These are phyloP conservation scores for Codiaeum variegatum DNA, from an alignment of 441 rosid genomes.

Conservation along the genomic window DNA sequence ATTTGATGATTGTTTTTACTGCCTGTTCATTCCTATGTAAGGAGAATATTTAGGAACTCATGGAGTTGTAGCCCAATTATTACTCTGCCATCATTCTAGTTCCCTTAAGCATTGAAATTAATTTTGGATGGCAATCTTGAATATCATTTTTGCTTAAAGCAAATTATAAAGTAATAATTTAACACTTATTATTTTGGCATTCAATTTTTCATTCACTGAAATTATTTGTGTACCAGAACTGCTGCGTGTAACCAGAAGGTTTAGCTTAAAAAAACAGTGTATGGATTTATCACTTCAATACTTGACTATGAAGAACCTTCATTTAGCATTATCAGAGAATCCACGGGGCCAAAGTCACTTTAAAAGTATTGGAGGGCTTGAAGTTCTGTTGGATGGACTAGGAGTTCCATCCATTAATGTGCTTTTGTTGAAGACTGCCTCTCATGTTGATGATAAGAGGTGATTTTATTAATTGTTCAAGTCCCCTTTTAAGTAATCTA, in stretches of 20 bases:
- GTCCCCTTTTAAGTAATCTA: background rate
- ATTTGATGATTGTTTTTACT: background rate
- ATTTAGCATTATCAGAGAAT: conserved; percentile 51
- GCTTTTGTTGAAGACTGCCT: conserved; percentile 32
- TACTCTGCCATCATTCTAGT: background rate
- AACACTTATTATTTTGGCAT: background rate
- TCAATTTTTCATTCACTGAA: background rate
- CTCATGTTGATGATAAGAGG: conserved; percentile 42
- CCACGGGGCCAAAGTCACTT: conserved; percentile 82
- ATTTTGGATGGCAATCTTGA: background rate
- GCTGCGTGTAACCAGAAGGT: conserved; percentile 70
- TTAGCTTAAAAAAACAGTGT: conserved; percentile 62
- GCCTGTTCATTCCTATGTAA: background rate
- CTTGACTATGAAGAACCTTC: conserved; percentile 58
- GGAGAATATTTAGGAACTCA: background rate
- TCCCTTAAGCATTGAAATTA: background rate
- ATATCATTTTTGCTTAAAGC: background rate
- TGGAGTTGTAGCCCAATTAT: background rate
- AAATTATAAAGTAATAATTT: background rate
- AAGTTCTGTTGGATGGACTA: conserved; percentile 73
- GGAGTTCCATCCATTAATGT: conserved; percentile 54
- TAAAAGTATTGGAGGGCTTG: conserved; percentile 86
- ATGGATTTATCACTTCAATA: conserved; percentile 54
- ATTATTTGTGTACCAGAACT: conserved; percentile 49
- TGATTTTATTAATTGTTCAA: conserved; percentile 17